Percentiles rank a stretch among this genome's conserved stretches.
Conservation (phyloP, 1,284 basidiomycete genomes). For the Sporisorium scitamineum region DNA sequence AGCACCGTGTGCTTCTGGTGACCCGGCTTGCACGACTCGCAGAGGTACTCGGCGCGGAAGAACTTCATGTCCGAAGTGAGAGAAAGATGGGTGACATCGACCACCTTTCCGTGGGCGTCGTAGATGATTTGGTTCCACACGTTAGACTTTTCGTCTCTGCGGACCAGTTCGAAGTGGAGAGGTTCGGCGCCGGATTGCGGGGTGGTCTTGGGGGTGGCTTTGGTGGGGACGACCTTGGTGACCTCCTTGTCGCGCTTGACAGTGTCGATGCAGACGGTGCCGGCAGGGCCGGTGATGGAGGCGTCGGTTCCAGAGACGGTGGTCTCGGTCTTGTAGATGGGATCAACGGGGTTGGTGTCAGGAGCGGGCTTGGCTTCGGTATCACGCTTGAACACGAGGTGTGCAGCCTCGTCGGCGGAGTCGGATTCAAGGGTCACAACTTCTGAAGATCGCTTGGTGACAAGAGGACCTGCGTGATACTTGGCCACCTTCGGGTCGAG, state of each 20-base stretch:
- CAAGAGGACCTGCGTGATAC: conserved; percentile 12
- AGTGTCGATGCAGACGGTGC: conserved; percentile 37
- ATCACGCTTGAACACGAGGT: conserved; percentile 28
- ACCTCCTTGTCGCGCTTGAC: conserved; percentile 36
- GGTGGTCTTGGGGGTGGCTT: conserved; percentile 2
- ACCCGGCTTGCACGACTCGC: conserved; percentile 22
- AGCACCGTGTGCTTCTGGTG: conserved; percentile 24
- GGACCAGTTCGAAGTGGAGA: conserved; percentile 38
- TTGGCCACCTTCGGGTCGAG: not conserved
- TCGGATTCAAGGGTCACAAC: conserved; percentile 6
- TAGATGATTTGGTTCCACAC: conserved; percentile 48
- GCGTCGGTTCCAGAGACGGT: not conserved
- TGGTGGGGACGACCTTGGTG: conserved; percentile 42
- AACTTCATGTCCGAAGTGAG: conserved; percentile 28
- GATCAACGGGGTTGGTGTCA: not conserved
- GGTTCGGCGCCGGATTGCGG: not conserved
- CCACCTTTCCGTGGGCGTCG: conserved; percentile 16
- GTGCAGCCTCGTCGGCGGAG: not conserved
- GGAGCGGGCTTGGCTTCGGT: not conserved
- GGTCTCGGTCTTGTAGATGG: not conserved
- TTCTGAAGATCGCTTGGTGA: conserved; percentile 18
- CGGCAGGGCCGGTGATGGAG: not conserved
- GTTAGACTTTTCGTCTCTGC: conserved; percentile 12
- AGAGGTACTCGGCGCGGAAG: conserved; percentile 43
- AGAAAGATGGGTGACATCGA: conserved; percentile 27